These are phyloP conservation scores for Akanthomyces dipterigenus DNA, from an alignment of 2,329 filamentous ascomycete genomes.

Conservation along the genomic window DNA sequence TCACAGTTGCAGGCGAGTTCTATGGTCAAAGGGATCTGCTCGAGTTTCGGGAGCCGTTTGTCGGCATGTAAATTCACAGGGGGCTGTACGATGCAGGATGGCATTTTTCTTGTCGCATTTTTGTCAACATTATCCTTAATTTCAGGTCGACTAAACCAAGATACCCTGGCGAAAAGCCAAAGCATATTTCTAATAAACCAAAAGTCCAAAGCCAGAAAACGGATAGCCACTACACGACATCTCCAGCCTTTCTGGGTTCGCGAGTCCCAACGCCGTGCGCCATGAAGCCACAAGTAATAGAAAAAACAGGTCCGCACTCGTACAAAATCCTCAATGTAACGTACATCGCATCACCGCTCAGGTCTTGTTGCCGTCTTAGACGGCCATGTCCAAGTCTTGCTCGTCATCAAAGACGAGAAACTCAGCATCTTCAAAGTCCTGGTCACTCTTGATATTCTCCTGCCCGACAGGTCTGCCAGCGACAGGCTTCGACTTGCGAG, in stretches of 20 bases:
- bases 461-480: slow-evolving; percentile 27
- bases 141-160: neutral
- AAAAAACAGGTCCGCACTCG: neutral
- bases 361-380: neutral
- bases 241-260: slow-evolving; percentile 1
- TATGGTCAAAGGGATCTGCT: slow-evolving; percentile 87
- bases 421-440: slow-evolving; percentile 63
- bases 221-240: slow-evolving; percentile 4
- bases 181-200: neutral
- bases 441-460: slow-evolving; percentile 39
- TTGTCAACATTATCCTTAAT: neutral
- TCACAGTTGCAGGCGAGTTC: slow-evolving; percentile 79
- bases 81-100: neutral
- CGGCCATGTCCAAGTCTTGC: slow-evolving; percentile 34
- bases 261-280: slow-evolving; percentile 9
- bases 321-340: neutral
- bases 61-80: slow-evolving; percentile 18
- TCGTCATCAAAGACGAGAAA: slow-evolving; percentile 48
- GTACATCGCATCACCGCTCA: slow-evolving; percentile 3
- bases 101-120: neutral
- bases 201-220: neutral
- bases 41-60: slow-evolving; percentile 61
- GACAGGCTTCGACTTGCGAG: slow-evolving; percentile 22
- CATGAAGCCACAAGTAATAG: neutral
- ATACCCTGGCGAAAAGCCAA: slow-evolving; percentile 8